phyloP scores from a whole-genome alignment of 1,284 basidiomycete species.

The Ceratobasidium sp. region DNA sequence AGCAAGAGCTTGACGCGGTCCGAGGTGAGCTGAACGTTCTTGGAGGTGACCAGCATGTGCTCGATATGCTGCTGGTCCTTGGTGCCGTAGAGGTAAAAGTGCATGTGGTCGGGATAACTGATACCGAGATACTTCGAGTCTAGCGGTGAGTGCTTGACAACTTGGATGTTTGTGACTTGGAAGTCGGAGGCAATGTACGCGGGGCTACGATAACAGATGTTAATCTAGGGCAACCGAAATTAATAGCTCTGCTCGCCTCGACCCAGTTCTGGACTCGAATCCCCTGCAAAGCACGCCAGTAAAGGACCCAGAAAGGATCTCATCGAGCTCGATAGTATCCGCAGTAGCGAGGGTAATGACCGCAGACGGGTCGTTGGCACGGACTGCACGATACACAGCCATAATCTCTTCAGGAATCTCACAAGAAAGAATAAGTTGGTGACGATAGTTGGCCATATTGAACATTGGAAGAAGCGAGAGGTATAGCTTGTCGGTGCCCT shows the following conservation, averaged over 20 bases:
- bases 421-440: slow-evolving; percentile 52
- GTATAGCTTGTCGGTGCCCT: slow-evolving; percentile 51
- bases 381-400: slow-evolving; percentile 42
- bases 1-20: slow-evolving; percentile 27
- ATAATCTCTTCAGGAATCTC: slow-evolving; percentile 44
- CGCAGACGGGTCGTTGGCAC: slow-evolving; percentile 43
- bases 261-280: slow-evolving; percentile 21
- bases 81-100: slow-evolving; percentile 56
- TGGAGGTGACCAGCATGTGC: slow-evolving; percentile 51
- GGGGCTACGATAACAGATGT: neutral
- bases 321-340: slow-evolving; percentile 40
- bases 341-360: slow-evolving; percentile 44
- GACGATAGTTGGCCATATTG: slow-evolving; percentile 51
- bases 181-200: slow-evolving; percentile 13
- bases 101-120: slow-evolving; percentile 49
- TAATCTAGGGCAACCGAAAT: too few species aligned
- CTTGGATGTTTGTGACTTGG: slow-evolving; percentile 47
- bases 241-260: too few species aligned
- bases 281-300: slow-evolving; percentile 43
- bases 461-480: slow-evolving; percentile 53
- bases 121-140: slow-evolving; percentile 45
- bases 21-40: slow-evolving; percentile 46
- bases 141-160: slow-evolving; percentile 48
- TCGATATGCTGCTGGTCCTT: slow-evolving; percentile 50
- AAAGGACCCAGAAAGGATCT: slow-evolving; percentile 42